Evolutionary conservation across 2,329 filamentous ascomycete species (phyloP).

Genomic region (Arthrobotrys iridis): DNA sequence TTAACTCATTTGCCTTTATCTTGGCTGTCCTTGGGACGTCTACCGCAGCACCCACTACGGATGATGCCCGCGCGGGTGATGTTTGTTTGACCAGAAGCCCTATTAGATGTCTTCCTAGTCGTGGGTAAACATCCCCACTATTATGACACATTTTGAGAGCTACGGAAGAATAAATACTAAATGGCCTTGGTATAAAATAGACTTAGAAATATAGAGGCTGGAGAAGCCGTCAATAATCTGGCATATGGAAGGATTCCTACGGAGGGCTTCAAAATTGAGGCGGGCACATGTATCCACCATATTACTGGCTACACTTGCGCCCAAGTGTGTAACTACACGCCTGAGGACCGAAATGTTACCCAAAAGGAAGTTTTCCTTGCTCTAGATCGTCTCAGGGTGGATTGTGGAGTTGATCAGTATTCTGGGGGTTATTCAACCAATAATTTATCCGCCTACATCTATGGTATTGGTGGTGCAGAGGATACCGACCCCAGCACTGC

Average conservation of each 20-base stretch:
- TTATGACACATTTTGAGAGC: neutral
- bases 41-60: neutral
- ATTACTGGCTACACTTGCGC: slow-evolving; percentile 6
- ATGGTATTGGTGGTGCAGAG: neutral
- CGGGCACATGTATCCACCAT: slow-evolving; percentile 13
- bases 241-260: neutral
- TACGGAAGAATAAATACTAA: neutral
- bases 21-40: neutral
- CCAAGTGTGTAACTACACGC: slow-evolving; percentile 11
- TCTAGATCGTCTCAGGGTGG: neutral
- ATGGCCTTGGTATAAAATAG: neutral
- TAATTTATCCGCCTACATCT: slow-evolving; percentile 1
- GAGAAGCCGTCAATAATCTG: neutral
- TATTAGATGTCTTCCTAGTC: neutral
- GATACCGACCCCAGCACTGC: neutral
- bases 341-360: neutral
- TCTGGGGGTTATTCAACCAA: neutral
- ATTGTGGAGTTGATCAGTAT: slow-evolving; percentile 1
- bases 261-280: slow-evolving; percentile 4
- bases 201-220: slow-evolving; percentile 4
- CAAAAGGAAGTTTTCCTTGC: slow-evolving; percentile 19
- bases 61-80: neutral
- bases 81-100: neutral
- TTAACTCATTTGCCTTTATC: neutral
- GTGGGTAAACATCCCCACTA: neutral